Evolutionary conservation across 495 filamentous ascomycete species (phyloP), one percentile per base, ranked within the genome.

Genomic region (Penicillium riverlandense): DNA sequence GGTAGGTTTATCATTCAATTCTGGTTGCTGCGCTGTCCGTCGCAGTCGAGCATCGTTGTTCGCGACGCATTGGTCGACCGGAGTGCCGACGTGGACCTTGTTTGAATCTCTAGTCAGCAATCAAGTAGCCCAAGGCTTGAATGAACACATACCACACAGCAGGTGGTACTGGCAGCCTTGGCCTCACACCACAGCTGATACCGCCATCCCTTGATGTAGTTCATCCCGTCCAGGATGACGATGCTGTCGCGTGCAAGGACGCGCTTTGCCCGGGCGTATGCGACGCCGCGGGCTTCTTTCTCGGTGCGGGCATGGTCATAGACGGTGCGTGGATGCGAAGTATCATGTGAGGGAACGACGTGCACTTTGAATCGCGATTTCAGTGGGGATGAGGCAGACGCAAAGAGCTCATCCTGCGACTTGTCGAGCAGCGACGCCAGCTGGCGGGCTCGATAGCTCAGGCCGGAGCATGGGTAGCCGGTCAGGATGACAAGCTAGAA

Each of bases 141-240:
- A 10, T 34, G n/a, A 8, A 3, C n/a, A 10, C 77, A 59, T 65
- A 96, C 75, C 47, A 96, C 85, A 53, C 86, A 94, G 60, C 76
- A 86, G 7, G 85, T 79, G 8, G 90, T 96, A 46, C 82, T 68
- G 28, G 86, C 65, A 16, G 91, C 88, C 62, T 96, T 97, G 4
- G 90, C 82, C 66, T 96, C 92, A 62, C 92, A 96, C 70, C 82
- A 90, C 2, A 98, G 74, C 70, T 98, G 92, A 62, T 98, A 98
- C 35, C 92, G 75, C 74, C 86, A 96, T 15, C 92, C 92, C 65
- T 98, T 98, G 67, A 98, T 98, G 66, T 97, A 97, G 58, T 97
- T 96, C 58, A 90, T 76, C 7, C 85, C 85, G 64, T 96, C 90
- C 7, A 90, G 76, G 37, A 98, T 80, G 45, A 97, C 89, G 46